Base-by-base conservation (phyloP, 768 basidiomycete species). In the Scleroderma citrinum region DNA sequence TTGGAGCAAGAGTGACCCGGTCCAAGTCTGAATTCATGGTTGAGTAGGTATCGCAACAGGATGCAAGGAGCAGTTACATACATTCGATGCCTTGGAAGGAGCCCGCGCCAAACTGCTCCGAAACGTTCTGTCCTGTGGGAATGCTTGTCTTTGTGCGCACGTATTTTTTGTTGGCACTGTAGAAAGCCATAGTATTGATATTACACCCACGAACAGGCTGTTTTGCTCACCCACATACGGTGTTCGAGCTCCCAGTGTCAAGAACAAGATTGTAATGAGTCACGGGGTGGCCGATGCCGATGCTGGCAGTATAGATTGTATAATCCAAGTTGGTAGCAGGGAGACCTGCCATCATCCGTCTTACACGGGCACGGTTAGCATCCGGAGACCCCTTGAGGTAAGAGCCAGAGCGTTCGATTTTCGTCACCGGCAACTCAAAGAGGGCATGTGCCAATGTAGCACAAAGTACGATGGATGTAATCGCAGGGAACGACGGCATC, bases 41-140 rank as follows among this genome's bases (percentile, higher is more conserved):
- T 16, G 14, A 35, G 19, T 16, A 35, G 12, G 2, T 4, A n/a
- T 13, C 35, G 8, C 5, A 11, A 14, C 16, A 35, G 34, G 12
- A 35, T 8, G 34, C 5, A 23, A 13, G 7, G 35, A 3, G 8
- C 34, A 8, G 26, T 29, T 29, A 11, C 48, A 35, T 31, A 61
- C 59, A 76, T 52, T 75, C 73, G 32, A 58, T 61, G 19, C 74
- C 72, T 62, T 30, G 30, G 38, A 67, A 49, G 37, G 24, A 46
- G 8, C 50, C 62, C 1, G 1, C 0, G 3, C 57, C 55, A 43
- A 48, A 63, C 7, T 38, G 45, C 3, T 48, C 40, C 3, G 19
- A 48, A 19, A 63, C 49, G 3, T n/a, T 2, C 30, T 58, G 13
- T 4, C 64, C 66, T 13, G 65, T 67, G 23, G 57, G 40, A 14